Percentiles rank a stretch among this genome's conserved stretches.
Conservation (phyloP, 2,329 filamentous ascomycete genomes). For the Leptographium wingfieldii region DNA sequence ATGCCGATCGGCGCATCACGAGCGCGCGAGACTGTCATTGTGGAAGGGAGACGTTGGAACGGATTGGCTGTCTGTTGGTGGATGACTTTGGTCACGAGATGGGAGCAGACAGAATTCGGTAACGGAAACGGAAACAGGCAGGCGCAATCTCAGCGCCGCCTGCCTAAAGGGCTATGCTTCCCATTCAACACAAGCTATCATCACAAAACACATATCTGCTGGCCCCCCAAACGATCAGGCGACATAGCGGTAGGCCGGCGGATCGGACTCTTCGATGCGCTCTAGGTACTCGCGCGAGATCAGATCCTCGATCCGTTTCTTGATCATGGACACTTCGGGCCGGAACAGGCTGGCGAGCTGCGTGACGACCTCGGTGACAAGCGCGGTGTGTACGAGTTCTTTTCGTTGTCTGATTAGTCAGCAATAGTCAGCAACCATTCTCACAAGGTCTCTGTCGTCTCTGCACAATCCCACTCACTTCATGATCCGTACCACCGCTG, state of each 20-base stretch:
- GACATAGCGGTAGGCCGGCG: conserved; percentile 57
- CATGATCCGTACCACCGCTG: conserved; percentile 71
- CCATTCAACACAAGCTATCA: neutral
- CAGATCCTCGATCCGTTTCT: conserved; percentile 67
- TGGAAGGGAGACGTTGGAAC: neutral
- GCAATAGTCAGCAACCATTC: too few relatives aligned
- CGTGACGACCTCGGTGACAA: conserved; percentile 59
- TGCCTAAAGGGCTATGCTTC: neutral
- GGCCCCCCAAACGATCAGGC: conserved; percentile 24
- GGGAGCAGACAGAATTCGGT: too few relatives aligned
- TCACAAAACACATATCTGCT: too few relatives aligned
- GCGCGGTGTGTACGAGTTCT: conserved; percentile 53
- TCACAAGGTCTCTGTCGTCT: too few relatives aligned
- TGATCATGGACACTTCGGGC: conserved; percentile 65
- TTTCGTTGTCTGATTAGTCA: conserved; percentile 47
- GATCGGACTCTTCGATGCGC: conserved; percentile 53
- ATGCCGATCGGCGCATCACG: neutral
- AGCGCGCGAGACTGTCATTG: neutral
- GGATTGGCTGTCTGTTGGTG: neutral
- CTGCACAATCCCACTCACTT: conserved; percentile 44
- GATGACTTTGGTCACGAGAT: too few relatives aligned
- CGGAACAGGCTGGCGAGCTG: conserved; percentile 59
- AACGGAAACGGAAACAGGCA: neutral
- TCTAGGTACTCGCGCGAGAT: conserved; percentile 70
- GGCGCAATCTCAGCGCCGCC: neutral